Evolutionary conservation across 805 yeast genomes (phyloP), one percentile per base, ranked within the genome.

Genomic region (Teunomyces panamensis): DNA sequence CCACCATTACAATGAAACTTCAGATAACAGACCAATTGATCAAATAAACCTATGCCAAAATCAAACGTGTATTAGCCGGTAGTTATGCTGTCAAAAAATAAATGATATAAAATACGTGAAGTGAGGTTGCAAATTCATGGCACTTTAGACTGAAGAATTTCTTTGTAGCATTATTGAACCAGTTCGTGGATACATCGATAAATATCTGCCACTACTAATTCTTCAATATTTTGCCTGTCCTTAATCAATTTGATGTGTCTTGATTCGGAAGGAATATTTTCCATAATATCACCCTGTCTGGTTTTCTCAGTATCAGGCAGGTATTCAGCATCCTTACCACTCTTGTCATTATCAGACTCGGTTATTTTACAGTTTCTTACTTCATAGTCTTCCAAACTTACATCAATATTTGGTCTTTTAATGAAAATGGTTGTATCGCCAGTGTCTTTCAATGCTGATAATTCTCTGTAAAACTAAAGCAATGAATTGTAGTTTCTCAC

Each of bases 171-270:
- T 20, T 20, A 20, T 20, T 20, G 24, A 20, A 20, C 5, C 6
- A 20, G 6, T 20, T 5, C 6, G 24, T 20, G 24, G 24, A 20
- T 20, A 20, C 24, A 20, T 20, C 24, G 24, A 20, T 20, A 20
- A 3, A 20, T 20, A 20, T 20, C 24, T 20, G 24, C 24, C 5
- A 16, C 9, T 2, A 53, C 53, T 10, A 50, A 24, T n/a, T 24
- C 33, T 10, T 34, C 28, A 42, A 49, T 42, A n/a, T 45, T 33
- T 2, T 53, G 55, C 13, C 53, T 30, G 2, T 78, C 78, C 30
- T 63, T 57, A 49, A 64, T 62, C 57, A 77, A 74, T 16, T 64
- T 67, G 39, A 76, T 54, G 50, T 69, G 68, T 28, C 32, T 39
- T 6, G 39, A 30, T 16, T 44, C 36, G 4, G 35, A 9, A 14